phyloP scores from a whole-genome alignment of 2,329 filamentous ascomycete genomes.

The Fusarium paranaense region DNA sequence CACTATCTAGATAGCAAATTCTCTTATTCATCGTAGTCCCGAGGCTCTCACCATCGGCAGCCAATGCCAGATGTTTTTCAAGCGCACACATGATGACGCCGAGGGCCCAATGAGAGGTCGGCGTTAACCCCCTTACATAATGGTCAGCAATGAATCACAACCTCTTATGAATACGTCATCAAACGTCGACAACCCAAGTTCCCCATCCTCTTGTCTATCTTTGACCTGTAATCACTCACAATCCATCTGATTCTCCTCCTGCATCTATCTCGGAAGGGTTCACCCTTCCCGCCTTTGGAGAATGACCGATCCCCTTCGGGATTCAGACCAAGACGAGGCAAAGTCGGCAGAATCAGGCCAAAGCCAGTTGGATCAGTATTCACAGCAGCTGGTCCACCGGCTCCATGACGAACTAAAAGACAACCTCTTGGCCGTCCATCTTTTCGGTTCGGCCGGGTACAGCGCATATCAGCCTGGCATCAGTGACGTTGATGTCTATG shows the following conservation, averaged over 20 bases:
- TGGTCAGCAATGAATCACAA: neutral
- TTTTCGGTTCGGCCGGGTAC: constrained; percentile 26
- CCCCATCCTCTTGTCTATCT: neutral
- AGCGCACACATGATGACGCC: neutral
- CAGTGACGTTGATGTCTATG: constrained; percentile 23
- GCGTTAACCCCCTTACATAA: neutral
- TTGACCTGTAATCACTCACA: neutral
- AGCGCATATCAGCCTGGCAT: constrained; percentile 1
- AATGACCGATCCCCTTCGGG: neutral
- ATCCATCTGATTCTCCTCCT: neutral
- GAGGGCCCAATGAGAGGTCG: neutral
- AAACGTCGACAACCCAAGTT: neutral
- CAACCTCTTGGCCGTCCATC: constrained; percentile 10
- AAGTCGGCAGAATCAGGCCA: neutral
- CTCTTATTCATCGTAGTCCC: no score
- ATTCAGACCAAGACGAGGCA: neutral
- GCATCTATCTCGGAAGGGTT: neutral
- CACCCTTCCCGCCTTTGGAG: neutral
- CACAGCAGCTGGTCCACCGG: neutral
- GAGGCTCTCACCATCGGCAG: neutral
- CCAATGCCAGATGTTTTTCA: neutral
- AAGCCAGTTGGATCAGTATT: neutral
- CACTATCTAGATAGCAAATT: neutral
- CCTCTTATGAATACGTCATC: neutral
- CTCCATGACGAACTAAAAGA: neutral